Evolutionary conservation across 2,329 filamentous ascomycete genomes (phyloP), one percentile per base, ranked within the genome.

Genomic region (Tolypocladium guangdongense): DNA sequence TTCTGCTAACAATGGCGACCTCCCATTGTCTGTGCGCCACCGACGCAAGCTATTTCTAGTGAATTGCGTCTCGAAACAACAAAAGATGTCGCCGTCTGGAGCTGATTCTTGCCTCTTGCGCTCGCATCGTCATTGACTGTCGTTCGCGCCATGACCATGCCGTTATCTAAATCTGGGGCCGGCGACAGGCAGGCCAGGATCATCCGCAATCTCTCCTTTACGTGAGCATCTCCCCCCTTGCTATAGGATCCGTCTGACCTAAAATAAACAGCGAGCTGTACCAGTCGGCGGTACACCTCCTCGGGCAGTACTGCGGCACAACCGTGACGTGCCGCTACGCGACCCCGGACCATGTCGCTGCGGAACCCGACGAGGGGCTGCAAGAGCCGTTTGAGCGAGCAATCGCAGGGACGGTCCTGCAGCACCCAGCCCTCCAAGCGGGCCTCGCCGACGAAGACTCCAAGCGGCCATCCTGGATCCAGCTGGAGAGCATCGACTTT

Each of bases 401-500:
- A 18, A n/a, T 50, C 16, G 48, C 48, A 14, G 8, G 7, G 22
- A 50, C 48, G 6, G 48, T 50, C 16, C 48, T 50, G 33, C 35
- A 50, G 35, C 48, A 50, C 22, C 48, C 48, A 5, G 24, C 58
- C 16, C 47, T 63, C 36, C 62, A 64, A 32, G 59, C 56, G 22
- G 62, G 58, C 10, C n/a, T 60, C 7, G 7, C 48, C 16, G 43
- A 55, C 12, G 54, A 55, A 38, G 56, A 59, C 7, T 49, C 57
- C 2, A 55, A 54, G 10, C 43, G 46, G 2, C 60, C 62, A 2
- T 16, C 37, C 14, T 64, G 54, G 53, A 47, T 58, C n/a, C 36
- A 46, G 20, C 54, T 62, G 4, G 51, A 59, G 4, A 30, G 20
- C 7, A 27, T 63, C 39, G 56, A 64, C 32, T 49, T 64, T 7